Evolutionary conservation across 495 filamentous ascomycete genomes (phyloP), one percentile per base, ranked within the genome.

Genomic region (Trichoderma reesei): DNA sequence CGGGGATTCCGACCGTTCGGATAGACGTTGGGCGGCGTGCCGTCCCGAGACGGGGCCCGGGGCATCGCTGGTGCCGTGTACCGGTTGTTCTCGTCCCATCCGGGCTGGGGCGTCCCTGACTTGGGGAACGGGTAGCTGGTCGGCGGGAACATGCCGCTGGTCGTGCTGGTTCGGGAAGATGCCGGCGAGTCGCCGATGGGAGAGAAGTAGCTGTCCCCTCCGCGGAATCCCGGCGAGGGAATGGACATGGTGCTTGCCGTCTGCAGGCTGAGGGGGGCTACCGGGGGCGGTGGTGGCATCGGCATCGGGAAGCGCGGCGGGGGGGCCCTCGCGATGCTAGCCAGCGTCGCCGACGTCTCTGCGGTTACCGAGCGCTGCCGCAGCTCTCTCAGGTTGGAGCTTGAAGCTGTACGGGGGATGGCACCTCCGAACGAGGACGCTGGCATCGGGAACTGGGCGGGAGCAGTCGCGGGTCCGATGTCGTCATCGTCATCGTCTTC

Each of bases 61-160:
- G 87, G 87, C 78, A 91, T 83, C 10, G 90, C 91, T 26, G 92
- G 93, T 4, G 93, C 91, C 2, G 94, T 96, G 68, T 90, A 92
- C 42, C 90, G 86, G 72, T 88, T 88, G 65, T 76, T 80, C 31
- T 91, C 89, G 42, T 92, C 88, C 31, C 83, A 82, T 20, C 75
- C 80, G 1, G 72, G 68, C 75, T 87, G 68, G 66, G 87, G 82
- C 6, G 83, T 86, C 14, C 77, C 77, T 68, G 92, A 86, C 37
- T 92, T 86, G 60, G 92, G 86, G 71, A 95, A 96, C 7, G 86
- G 84, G 69, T 88, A 92, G 65, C 83, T 73, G 0, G 73, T 80
- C 3, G 84, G 83, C 60, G 85, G 83, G 62, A 90, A 94, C 64
- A 82, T 74, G 18, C 75, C 74, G 61, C 78, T 80, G 4, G 79